Evolutionary conservation across 2,329 filamentous ascomycete species (phyloP).

Genomic region (Calycina marina): DNA sequence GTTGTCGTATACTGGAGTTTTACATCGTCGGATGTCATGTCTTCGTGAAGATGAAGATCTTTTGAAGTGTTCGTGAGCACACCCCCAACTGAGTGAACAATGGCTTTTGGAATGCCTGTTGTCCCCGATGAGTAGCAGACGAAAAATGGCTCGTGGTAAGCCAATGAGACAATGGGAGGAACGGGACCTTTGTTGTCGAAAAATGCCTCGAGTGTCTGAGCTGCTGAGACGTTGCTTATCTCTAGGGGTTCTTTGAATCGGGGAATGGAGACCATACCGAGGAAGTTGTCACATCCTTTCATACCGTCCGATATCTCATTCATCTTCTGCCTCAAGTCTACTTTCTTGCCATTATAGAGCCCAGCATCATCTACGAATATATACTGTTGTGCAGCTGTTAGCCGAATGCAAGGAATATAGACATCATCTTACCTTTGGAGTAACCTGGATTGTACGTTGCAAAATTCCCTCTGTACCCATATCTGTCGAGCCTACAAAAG

Average conservation of each 20-base stretch:
- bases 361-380: constrained; percentile 76
- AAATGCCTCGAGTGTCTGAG: constrained; percentile 14
- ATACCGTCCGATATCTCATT: constrained; percentile 47
- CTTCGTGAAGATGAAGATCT: constrained; percentile 41
- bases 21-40: constrained; percentile 28
- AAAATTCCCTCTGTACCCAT: constrained; percentile 70
- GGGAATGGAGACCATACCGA: constrained; percentile 48
- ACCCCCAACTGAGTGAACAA: constrained; percentile 63
- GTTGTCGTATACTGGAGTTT: constrained; percentile 48
- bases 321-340: constrained; percentile 64
- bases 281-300: constrained; percentile 42
- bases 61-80: constrained; percentile 43
- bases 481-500: too few species aligned
- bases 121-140: constrained; percentile 70
- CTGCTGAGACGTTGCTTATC: constrained; percentile 34
- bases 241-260: constrained; percentile 49
- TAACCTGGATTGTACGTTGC: constrained; percentile 59
- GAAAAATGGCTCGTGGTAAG: constrained; percentile 53
- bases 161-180: too few species aligned
- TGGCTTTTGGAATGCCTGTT: constrained; percentile 73
- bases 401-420: neutral
- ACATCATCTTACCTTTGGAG: constrained; percentile 39
- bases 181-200: constrained; percentile 18
- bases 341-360: constrained; percentile 63
- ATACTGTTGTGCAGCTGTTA: constrained; percentile 27